Evolutionary conservation across 495 filamentous ascomycete genomes (phyloP), one percentile per base, ranked within the genome.

Genomic region (Xylaria venustula): DNA sequence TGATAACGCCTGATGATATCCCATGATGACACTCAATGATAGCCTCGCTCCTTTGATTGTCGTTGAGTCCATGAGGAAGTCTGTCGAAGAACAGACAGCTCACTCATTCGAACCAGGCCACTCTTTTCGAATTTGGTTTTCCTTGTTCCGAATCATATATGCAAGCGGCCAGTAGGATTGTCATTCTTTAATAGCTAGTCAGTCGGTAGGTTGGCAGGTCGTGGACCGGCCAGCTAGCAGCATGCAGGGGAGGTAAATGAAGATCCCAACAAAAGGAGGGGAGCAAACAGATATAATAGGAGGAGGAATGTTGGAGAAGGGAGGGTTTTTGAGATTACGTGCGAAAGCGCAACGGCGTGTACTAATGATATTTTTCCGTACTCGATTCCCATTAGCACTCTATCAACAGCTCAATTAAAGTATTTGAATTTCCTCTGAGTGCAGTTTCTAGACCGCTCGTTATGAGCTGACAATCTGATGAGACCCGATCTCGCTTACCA

Each of bases 361-460:
- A n/a, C n/a, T n/a, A n/a, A n/a, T n/a, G n/a, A 49, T 28, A 50
- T 50, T 30, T 15, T 50, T 50, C 48, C 25, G 26, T 50, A 50
- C 25, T 28, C 30, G 14, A 50, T 28, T 34, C n/a, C n/a, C n/a
- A n/a, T n/a, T n/a, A n/a, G n/a, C n/a, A n/a, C n/a, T n/a, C n/a
- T n/a, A n/a, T n/a, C n/a, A n/a, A 9, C 19, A 17, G 19, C 19
- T 12, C 26, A 22, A 19, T 17, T 50, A 34, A 25, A 11, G 46
- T 3, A 26, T 26, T 26, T 49, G 11, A n/a, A n/a, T n/a, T n/a
- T n/a, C n/a, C n/a, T n/a, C n/a, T n/a, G n/a, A n/a, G n/a, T n/a
- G n/a, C n/a, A 8, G 34, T 53, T 53, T 40, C 49, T 19, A 34
- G 19, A 23, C 25, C 28, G 30, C 30, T n/a, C 30, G 30, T 34